Conservation (phyloP, 169 alveolate genomes). For the Condylostoma magnum region DNA sequence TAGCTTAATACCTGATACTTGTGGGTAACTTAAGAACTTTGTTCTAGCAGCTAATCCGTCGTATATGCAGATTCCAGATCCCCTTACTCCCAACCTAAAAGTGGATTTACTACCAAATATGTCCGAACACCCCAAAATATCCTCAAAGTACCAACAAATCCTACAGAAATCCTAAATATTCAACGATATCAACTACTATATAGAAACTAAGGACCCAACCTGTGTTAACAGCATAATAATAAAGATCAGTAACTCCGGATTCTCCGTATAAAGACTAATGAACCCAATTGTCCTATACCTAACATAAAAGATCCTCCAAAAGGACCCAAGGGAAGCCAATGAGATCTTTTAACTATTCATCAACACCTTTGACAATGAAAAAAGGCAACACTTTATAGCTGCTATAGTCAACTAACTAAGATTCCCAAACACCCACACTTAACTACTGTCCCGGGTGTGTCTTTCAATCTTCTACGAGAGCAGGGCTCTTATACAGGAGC, state of each 20-base stretch:
- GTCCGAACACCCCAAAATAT: slow-evolving; percentile 78
- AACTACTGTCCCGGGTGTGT: slow-evolving; percentile 87
- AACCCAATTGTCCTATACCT: slow-evolving; percentile 79
- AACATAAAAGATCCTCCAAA: slow-evolving; percentile 39
- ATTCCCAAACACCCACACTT: slow-evolving; percentile 94
- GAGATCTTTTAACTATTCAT: slow-evolving; percentile 7
- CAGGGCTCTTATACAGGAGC: slow-evolving; percentile 85
- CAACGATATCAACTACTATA: slow-evolving; percentile 43
- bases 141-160: slow-evolving; percentile 40
- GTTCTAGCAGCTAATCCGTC: slow-evolving; percentile 95
- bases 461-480: slow-evolving; percentile 78
- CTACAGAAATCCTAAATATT: slow-evolving; percentile 14
- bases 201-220: slow-evolving; percentile 8
- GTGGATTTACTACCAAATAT: slow-evolving; percentile 90
- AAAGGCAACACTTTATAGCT: slow-evolving; percentile 85
- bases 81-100: slow-evolving; percentile 85
- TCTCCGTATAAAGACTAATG: slow-evolving; percentile 54
- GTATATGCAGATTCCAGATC: slow-evolving; percentile 90
- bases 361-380: slow-evolving; percentile 55
- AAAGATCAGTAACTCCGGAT: slow-evolving; percentile 43
- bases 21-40: slow-evolving; percentile 92
- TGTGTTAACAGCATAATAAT: slow-evolving; percentile 46
- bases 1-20: slow-evolving; percentile 89
- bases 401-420: slow-evolving; percentile 95
- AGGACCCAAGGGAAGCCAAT: slow-evolving; percentile 8